Evolutionary conservation across 805 yeast species (phyloP), one percentile per base, ranked within the genome.

Genomic region (Kazachstania viticola): DNA sequence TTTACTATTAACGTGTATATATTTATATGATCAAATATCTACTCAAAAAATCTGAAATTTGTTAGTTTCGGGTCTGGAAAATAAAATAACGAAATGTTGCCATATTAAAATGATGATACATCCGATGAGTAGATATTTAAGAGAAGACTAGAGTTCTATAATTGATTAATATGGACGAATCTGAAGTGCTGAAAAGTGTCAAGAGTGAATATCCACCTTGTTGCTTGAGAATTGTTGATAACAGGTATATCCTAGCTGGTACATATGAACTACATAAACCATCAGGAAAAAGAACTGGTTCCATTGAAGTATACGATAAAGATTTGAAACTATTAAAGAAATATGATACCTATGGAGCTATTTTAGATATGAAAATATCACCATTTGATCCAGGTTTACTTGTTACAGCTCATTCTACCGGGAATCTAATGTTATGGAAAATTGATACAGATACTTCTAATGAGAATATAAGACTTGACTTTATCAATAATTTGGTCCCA

Each of bases 201-300:
- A 58, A 55, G 16, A 63, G 88, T 0, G 54, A 60, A 1, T 59
- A 74, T 2, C 97, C 97, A 1, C 96, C 97, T 1, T 91, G 97
- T 51, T 77, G 82, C 27, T 54, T 88, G 4, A 64, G 77, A 23
- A 65, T 76, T 8, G 71, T 69, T 31, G 36, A 46, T 0, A 71
- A 73, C 27, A 44, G 65, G 0, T 48, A 69, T 8, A 40, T 83
- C 2, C 49, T 83, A 9, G 53, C 83, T 1, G 97, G 96, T 0
- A 85, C 95, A 0, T 88, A 91, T 51, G 71, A 78, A 34, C 61
- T 88, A 23, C 75, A 82, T 30, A 67, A 69, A 42, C 62, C 65
- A 8, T 60, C 66, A 12, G 76, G 79, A 1, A 42, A 48, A 1
- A 62, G 95, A 35, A 66, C 71, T 29, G 98, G 98, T 1, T 48